A percentile compares a stretch with the other conserved stretches of the same genome.
These are phyloP conservation scores for Cystobasidium pallidum DNA, from an alignment of 1,284 basidiomycete genomes.

Conservation along the genomic window DNA sequence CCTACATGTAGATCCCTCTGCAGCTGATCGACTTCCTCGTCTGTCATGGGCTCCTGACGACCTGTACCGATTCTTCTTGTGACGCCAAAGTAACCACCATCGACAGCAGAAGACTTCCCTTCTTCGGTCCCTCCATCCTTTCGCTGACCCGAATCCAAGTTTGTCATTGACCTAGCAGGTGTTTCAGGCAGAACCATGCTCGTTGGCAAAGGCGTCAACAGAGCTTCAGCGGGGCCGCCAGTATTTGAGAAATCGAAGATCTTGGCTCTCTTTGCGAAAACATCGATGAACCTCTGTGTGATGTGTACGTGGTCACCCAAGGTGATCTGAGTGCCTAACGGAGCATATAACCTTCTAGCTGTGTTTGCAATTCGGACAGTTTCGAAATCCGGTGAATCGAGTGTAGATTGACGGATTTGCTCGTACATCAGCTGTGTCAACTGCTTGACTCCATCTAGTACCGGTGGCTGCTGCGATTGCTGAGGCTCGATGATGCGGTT, in stretches of 20 bases:
- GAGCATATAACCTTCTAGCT: conserved; percentile 76
- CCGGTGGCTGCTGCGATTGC: neutral
- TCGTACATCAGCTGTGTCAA: conserved; percentile 39
- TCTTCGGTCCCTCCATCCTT: neutral
- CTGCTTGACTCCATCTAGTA: conserved; percentile 62
- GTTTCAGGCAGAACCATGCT: neutral
- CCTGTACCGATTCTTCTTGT: conserved; percentile 6
- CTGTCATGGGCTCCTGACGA: conserved; percentile 27
- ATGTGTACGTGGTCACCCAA: conserved; percentile 46
- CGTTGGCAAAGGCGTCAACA: conserved; percentile 20
- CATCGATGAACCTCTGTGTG: conserved; percentile 66
- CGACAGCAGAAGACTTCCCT: conserved; percentile 2
- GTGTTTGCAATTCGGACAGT: conserved; percentile 72
- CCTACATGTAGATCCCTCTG: conserved; percentile 67
- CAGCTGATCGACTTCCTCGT: conserved; percentile 58
- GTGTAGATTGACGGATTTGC: conserved; percentile 55
- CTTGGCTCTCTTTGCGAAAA: conserved; percentile 59
- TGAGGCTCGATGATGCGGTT: neutral
- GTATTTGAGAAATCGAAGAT: neutral
- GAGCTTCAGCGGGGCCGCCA: conserved; percentile 15
- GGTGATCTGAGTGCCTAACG: conserved; percentile 66
- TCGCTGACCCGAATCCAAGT: too few relatives aligned
- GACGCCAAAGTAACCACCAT: conserved; percentile 42
- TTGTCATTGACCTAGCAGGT: neutral
- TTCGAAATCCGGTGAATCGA: conserved; percentile 80